phyloP scores from a whole-genome alignment of 228 moss, liverwort and hornwort genomes.

The Sphagnum magellanicum region DNA sequence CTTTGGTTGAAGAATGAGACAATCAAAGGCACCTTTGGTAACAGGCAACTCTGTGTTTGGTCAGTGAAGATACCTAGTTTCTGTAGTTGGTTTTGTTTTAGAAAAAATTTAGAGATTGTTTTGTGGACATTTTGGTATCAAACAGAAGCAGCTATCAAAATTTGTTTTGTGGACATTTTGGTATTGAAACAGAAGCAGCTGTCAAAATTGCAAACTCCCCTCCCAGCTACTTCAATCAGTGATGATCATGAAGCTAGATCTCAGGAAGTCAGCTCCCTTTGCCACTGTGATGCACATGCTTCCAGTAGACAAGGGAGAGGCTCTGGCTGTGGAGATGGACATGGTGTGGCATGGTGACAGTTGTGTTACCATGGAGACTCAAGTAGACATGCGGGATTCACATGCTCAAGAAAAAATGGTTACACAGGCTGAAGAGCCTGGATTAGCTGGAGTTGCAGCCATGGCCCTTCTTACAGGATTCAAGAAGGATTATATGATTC shows the following conservation, averaged over 20 bases:
- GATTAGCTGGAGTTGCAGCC: conserved; percentile 14
- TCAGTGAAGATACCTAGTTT: too few relatives aligned
- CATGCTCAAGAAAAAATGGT: conserved; percentile 35
- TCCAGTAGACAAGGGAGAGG: conserved; percentile 24
- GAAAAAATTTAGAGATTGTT: too few relatives aligned
- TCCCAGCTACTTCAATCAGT: conserved; percentile 38
- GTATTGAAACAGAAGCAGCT: background rate
- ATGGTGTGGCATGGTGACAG: conserved; percentile 43
- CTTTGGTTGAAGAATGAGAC: too few relatives aligned
- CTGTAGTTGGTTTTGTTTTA: too few relatives aligned
- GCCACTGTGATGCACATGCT: conserved; percentile 25
- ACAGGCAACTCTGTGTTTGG: too few relatives aligned
- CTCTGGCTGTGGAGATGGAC: conserved; percentile 42
- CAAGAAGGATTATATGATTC: too few relatives aligned
- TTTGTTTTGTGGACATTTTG: too few relatives aligned
- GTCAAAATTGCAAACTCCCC: conserved; percentile 31
- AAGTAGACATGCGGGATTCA: conserved; percentile 45
- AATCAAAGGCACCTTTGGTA: too few relatives aligned
- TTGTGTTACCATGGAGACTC: conserved; percentile 40
- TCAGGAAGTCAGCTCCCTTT: conserved; percentile 42
- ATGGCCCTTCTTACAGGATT: conserved; percentile 4
- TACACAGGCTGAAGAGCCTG: conserved; percentile 27
- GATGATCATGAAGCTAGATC: conserved; percentile 31
- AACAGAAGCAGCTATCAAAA: conserved; percentile 18
- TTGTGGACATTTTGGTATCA: too few relatives aligned